Evolutionary conservation across 495 filamentous ascomycete species (phyloP).

Genomic region (Penicillium chermesinum): DNA sequence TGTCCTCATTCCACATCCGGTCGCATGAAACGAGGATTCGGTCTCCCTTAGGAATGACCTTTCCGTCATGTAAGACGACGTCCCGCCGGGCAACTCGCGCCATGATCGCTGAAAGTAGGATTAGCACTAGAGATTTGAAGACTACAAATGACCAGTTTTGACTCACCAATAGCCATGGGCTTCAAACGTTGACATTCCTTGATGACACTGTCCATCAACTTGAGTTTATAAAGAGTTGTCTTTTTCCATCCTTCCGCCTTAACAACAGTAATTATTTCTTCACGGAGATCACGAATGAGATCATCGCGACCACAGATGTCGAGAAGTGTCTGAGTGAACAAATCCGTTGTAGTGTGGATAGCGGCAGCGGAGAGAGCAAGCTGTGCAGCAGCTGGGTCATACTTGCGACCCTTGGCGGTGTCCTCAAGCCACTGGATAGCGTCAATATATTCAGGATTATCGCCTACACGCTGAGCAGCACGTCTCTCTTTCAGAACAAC

Average conservation of each 20-base stretch:
- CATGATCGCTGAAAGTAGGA: neutral
- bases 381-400: too few species aligned
- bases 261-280: slow-evolving; percentile 1
- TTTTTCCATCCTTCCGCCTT: neutral
- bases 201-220: slow-evolving; percentile 11
- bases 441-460: too few species aligned
- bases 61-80: slow-evolving; percentile 4
- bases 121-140: neutral
- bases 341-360: too few species aligned
- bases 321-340: too few species aligned
- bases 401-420: too few species aligned
- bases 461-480: too few species aligned
- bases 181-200: slow-evolving; percentile 8
- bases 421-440: too few species aligned
- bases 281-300: neutral
- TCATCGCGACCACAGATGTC: too few species aligned
- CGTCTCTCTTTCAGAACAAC: too few species aligned
- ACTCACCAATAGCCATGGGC: neutral
- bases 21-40: neutral
- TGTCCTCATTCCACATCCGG: neutral
- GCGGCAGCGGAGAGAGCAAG: too few species aligned
- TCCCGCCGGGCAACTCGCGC: neutral
- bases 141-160: neutral
- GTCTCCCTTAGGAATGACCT: slow-evolving; percentile 1
- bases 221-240: neutral